Evolutionary conservation across 352 stramenopile genomes (phyloP).

Genomic region (Plasmopara muralis): DNA sequence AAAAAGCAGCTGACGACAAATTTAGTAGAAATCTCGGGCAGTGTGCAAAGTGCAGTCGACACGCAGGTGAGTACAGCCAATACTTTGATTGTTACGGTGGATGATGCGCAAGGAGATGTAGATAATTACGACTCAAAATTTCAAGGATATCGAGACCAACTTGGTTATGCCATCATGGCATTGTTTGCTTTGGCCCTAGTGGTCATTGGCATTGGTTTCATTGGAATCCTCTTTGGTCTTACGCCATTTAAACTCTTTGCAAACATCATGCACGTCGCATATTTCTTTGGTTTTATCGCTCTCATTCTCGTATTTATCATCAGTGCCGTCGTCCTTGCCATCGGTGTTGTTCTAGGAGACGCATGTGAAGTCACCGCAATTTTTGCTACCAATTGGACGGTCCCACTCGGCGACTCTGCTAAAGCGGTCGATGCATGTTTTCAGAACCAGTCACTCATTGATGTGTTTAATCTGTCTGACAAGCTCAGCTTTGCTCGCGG

Average conservation of each 20-base stretch:
- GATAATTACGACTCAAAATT: slow-evolving; percentile 30
- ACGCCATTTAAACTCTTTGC: slow-evolving; percentile 53
- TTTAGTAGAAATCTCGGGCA: slow-evolving; percentile 32
- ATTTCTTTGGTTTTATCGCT: slow-evolving; percentile 59
- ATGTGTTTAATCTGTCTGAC: slow-evolving; percentile 46
- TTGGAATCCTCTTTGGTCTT: slow-evolving; percentile 59
- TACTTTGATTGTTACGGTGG: slow-evolving; percentile 25
- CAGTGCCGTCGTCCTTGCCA: slow-evolving; percentile 41
- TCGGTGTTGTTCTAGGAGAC: slow-evolving; percentile 55
- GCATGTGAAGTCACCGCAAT: slow-evolving; percentile 49
- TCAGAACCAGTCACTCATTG: slow-evolving; percentile 48
- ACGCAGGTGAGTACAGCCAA: slow-evolving; percentile 23
- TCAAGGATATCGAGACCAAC: slow-evolving; percentile 33
- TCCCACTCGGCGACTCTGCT: slow-evolving; percentile 39
- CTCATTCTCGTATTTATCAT: slow-evolving; percentile 61
- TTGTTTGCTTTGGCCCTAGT: slow-evolving; percentile 51
- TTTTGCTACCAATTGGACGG: slow-evolving; percentile 47
- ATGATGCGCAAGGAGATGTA: slow-evolving; percentile 25
- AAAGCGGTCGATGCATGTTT: slow-evolving; percentile 60
- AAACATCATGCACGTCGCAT: slow-evolving; percentile 70
- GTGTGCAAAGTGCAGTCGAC: slow-evolving; percentile 35
- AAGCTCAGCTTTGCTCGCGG: slow-evolving; percentile 55
- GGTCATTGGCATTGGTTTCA: slow-evolving; percentile 46
- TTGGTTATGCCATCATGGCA: slow-evolving; percentile 37
- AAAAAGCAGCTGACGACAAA: slow-evolving; percentile 27